Evolutionary conservation across 148 eudicot genomes (phyloP), one percentile per base, ranked within the genome.

Genomic region (Polygonum maritimum): DNA sequence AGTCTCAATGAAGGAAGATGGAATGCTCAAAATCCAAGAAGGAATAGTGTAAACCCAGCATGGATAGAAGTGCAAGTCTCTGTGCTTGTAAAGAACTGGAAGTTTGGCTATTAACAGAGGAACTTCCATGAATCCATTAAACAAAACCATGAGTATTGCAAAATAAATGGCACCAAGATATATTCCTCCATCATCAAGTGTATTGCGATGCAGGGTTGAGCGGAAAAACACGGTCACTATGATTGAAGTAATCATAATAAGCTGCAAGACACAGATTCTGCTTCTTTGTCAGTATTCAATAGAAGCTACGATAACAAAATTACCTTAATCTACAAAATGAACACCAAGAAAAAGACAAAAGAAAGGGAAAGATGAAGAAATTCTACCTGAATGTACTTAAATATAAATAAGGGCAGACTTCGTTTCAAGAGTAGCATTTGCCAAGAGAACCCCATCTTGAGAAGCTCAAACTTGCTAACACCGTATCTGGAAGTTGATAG

Each of bases 71-170:
- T 79, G 89, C 78, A 92, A 83, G 78, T 91, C 99, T 80, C 97
- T 84, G 70, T 95, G 99, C 86, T 95, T 95, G 87, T 92, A 95
- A 45, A 92, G 85, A 76, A 92, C 90, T 35, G 97, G 99, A 79
- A 95, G 98, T 82, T 95, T 92, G 63, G 89, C 85, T 84, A 95
- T 91, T 83, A 90, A 78, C 90, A 95, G 81, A 26, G 97, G 97
- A 51, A 92, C 93, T 87, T 92, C 99, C 94, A 88, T 85, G 82
- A 95, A 90, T 71, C 99, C 99, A 80, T 95, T 95, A 81, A 95
- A 95, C 67, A 95, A 81, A 74, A 88, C 91, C 96, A 91, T 92
- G 67, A 89, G 88, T 78, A 95, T 87, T 5, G 90, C 87, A 80
- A 86, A 95, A 83, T 92, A 95, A 36, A 95, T 86, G 26, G 99